Evolutionary conservation across 305 asterid species (phyloP).

Genomic region (Solanum aculeatissimum): DNA sequence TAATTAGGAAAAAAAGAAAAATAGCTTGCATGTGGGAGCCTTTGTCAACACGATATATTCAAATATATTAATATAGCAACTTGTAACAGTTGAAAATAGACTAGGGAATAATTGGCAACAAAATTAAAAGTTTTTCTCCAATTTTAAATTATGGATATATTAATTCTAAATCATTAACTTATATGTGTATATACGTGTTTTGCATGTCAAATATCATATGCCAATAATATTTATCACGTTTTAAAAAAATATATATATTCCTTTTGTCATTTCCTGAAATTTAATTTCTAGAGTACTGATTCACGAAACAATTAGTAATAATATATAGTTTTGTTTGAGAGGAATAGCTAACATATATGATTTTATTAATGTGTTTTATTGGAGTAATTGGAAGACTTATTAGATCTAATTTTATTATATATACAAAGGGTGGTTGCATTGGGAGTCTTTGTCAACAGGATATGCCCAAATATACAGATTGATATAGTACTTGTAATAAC

Average conservation of each 20-base stretch:
- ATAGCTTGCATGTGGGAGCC: no score
- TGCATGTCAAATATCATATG: not conserved
- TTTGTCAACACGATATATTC: no score
- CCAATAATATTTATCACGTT: not conserved
- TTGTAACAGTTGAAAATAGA: no score
- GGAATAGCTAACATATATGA: not conserved
- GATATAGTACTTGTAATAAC: not conserved
- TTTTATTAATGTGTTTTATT: not conserved
- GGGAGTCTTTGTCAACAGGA: not conserved
- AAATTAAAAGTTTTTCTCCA: no score
- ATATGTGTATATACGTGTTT: not conserved
- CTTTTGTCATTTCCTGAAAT: not conserved
- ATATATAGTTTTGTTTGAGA: not conserved
- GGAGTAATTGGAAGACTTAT: not conserved
- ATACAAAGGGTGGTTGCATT: not conserved
- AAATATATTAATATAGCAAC: no score
- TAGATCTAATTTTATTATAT: not conserved
- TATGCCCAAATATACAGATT: not conserved
- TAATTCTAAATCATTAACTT: no score
- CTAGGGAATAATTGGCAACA: no score
- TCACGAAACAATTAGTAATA: not conserved
- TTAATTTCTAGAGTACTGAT: not conserved
- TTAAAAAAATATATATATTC: no score
- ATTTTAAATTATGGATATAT: no score
- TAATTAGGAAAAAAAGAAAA: no score